These are phyloP conservation scores for Sporobolomyces phaffii DNA, from an alignment of 768 basidiomycete genomes.

Conservation along the genomic window DNA sequence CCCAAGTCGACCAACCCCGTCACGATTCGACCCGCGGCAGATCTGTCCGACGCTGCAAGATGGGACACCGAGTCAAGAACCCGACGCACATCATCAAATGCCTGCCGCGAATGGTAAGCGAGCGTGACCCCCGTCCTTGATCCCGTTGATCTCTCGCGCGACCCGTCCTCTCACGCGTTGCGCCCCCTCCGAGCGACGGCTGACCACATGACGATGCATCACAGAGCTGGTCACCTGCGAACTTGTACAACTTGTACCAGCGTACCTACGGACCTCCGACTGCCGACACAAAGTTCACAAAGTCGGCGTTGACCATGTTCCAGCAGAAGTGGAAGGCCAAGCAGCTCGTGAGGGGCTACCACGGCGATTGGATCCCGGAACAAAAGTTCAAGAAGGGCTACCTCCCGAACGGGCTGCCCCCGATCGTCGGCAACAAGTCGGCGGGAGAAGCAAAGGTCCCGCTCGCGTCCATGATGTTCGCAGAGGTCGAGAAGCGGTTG, in stretches of 20 bases:
- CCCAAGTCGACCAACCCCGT: too few relatives aligned
- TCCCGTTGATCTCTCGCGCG: neutral
- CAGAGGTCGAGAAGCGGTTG: conserved; percentile 86
- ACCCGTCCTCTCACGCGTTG: neutral
- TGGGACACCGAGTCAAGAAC: conserved; percentile 24
- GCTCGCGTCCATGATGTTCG: conserved; percentile 89
- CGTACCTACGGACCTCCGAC: conserved; percentile 58
- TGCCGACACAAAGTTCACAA: conserved; percentile 58
- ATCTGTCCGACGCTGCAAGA: too few relatives aligned
- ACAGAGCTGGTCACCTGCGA: conserved; percentile 82
- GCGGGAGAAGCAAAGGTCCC: conserved; percentile 61
- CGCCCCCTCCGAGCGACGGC: neutral
- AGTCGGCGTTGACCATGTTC: conserved; percentile 58
- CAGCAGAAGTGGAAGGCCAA: conserved; percentile 89
- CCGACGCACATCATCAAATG: conserved; percentile 27
- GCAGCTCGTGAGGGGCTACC: conserved; percentile 80
- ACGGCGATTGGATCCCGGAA: conserved; percentile 88
- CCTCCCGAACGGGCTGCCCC: conserved; percentile 74
- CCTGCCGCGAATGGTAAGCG: conserved; percentile 68
- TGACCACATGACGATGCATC: neutral
- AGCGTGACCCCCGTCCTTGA: neutral
- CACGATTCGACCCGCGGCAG: too few relatives aligned
- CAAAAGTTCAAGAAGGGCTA: conserved; percentile 93
- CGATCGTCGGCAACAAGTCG: conserved; percentile 50
- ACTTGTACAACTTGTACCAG: conserved; percentile 81